Percentiles rank a stretch among this genome's conserved stretches.
These are phyloP conservation scores for Paracoccidioides lutzii DNA, from an alignment of 2,329 filamentous ascomycete genomes.

Conservation along the genomic window DNA sequence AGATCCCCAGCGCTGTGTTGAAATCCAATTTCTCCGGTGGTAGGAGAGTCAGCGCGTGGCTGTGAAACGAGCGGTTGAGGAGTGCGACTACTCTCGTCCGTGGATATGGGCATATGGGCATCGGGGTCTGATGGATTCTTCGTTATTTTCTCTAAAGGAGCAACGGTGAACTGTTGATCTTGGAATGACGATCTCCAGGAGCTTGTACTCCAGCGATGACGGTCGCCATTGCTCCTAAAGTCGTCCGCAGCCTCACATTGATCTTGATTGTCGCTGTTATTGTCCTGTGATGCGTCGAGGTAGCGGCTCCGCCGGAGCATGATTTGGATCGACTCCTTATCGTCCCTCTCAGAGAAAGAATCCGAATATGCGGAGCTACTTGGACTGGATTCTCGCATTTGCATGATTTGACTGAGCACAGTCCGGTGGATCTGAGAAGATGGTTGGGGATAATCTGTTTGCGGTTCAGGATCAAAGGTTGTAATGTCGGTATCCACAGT, in stretches of 20 bases:
- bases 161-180: constrained; percentile 24
- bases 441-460: constrained; percentile 40
- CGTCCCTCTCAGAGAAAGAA: constrained; percentile 24
- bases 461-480: constrained; percentile 56
- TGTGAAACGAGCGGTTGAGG: neutral
- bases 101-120: constrained; percentile 7
- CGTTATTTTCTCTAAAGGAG: constrained; percentile 24
- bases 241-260: constrained; percentile 11
- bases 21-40: neutral
- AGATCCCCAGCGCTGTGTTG: neutral
- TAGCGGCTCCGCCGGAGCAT: constrained; percentile 39
- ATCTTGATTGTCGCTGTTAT: constrained; percentile 21
- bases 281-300: constrained; percentile 22
- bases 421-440: constrained; percentile 25
- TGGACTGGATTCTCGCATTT: constrained; percentile 35
- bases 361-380: constrained; percentile 28
- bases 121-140: constrained; percentile 19
- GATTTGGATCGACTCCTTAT: constrained; percentile 44
- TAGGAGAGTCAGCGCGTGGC: neutral
- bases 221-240: constrained; percentile 8
- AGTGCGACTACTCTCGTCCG: neutral
- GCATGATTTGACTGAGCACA: constrained; percentile 37
- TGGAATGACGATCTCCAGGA: constrained; percentile 33
- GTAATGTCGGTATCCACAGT: constrained; percentile 51
- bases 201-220: constrained; percentile 31